Conservation (phyloP, 2,329 filamentous ascomycete genomes). For the Diaporthe ilicicola region DNA sequence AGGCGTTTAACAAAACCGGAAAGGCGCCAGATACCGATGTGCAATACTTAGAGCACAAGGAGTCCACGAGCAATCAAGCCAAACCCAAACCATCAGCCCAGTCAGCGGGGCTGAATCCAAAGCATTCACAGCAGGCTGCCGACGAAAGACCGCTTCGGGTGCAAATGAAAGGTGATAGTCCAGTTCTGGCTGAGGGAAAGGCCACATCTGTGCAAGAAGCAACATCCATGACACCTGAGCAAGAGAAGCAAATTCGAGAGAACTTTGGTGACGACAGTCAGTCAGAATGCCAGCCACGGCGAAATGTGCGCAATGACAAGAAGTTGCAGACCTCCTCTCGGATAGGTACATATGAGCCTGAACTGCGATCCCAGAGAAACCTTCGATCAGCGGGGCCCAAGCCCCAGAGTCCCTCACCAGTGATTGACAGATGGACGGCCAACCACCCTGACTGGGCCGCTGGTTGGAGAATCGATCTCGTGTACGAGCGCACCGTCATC, state of each 20-base stretch:
- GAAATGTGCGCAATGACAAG: background rate
- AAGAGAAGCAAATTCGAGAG: conserved; percentile 1
- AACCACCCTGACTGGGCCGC: conserved; percentile 60
- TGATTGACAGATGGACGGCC: conserved; percentile 56
- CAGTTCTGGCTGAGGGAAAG: background rate
- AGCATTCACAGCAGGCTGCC: background rate
- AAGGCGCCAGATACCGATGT: background rate
- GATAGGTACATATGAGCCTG: background rate
- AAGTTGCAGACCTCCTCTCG: background rate
- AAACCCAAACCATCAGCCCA: background rate
- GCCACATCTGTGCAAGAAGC: background rate
- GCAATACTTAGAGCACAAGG: conserved; percentile 3
- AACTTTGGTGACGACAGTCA: conserved; percentile 15
- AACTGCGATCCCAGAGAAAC: conserved; percentile 35
- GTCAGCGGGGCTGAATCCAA: background rate
- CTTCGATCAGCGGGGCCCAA: conserved; percentile 14
- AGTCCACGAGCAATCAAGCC: background rate
- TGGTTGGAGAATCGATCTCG: conserved; percentile 65
- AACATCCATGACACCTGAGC: conserved; percentile 4
- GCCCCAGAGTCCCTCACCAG: conserved; percentile 29
- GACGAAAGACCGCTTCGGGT: background rate
- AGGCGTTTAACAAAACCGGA: background rate
- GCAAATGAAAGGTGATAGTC: conserved; percentile 21
- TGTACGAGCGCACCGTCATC: conserved; percentile 73
- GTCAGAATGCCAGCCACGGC: background rate